phyloP scores from a whole-genome alignment of 1,284 basidiomycete genomes.

The Xerocomus nothofagi region DNA sequence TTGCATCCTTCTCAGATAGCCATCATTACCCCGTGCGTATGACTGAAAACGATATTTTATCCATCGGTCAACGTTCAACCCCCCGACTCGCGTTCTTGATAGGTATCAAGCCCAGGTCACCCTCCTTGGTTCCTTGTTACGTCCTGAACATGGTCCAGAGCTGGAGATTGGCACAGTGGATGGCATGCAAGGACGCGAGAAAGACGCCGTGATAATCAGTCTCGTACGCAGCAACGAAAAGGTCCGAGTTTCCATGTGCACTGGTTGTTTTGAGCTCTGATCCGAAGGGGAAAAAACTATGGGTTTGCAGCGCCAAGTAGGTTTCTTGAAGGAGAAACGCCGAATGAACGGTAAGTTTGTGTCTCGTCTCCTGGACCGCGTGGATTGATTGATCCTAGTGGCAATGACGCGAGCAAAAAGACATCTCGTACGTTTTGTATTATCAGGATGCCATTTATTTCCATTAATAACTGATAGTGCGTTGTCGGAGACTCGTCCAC shows the following conservation, averaged over 20 bases:
- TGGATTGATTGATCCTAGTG: constrained; percentile 44
- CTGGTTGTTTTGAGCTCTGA: constrained; percentile 32
- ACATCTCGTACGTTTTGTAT: constrained; percentile 62
- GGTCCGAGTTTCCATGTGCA: constrained; percentile 36
- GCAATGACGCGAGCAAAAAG: constrained; percentile 93
- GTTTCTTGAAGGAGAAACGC: constrained; percentile 88
- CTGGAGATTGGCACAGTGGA: constrained; percentile 92
- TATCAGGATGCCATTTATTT: not conserved
- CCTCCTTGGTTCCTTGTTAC: constrained; percentile 71
- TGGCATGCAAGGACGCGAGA: constrained; percentile 92
- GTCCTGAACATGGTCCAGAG: constrained; percentile 63
- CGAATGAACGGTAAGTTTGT: constrained; percentile 73
- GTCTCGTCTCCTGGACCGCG: not conserved
- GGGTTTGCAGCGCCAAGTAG: constrained; percentile 71
- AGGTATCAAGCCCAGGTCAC: constrained; percentile 92
- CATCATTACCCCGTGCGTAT: constrained; percentile 79
- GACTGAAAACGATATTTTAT: not conserved
- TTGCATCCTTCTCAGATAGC: constrained; percentile 78
- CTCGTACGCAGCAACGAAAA: constrained; percentile 87
- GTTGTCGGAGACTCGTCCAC: constrained; percentile 91
- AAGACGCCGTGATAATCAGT: constrained; percentile 86
- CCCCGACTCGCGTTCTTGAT: constrained; percentile 5
- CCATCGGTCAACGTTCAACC: not conserved
- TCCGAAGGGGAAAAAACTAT: not conserved
- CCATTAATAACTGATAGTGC: constrained; percentile 51